Evolutionary conservation across 345 rosid species (phyloP).

Genomic region (Aethionema arabicum): DNA sequence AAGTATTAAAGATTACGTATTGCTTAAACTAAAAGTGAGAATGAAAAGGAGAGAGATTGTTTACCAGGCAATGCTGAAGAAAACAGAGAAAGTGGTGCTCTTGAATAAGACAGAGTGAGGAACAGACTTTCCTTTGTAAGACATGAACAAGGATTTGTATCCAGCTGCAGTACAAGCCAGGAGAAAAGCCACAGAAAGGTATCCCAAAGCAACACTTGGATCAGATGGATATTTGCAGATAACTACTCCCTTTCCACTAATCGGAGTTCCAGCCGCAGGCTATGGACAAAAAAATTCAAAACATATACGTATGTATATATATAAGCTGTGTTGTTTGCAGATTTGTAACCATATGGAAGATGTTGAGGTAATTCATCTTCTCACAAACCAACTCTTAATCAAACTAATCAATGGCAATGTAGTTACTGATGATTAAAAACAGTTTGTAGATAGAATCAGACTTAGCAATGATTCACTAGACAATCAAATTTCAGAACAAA

Average conservation of each 20-base stretch:
- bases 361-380: background rate
- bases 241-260: conserved; percentile 55
- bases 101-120: conserved; percentile 62
- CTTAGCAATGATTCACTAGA: background rate
- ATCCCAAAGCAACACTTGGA: conserved; percentile 67
- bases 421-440: background rate
- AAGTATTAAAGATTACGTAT: background rate
- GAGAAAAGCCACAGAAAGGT: conserved; percentile 64
- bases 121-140: conserved; percentile 73
- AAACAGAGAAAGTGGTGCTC: conserved; percentile 55
- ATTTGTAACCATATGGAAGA: background rate
- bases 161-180: conserved; percentile 51
- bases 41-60: conserved; percentile 20
- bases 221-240: conserved; percentile 84
- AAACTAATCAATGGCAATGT: background rate
- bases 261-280: conserved; percentile 74
- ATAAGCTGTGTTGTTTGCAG: background rate
- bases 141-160: conserved; percentile 60
- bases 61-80: conserved; percentile 84
- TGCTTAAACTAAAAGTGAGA: conserved; percentile 13
- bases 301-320: no score
- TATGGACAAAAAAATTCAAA: no score
- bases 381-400: background rate
- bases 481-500: background rate
- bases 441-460: background rate